Percentiles rank a stretch among this genome's conserved stretches.
Evolutionary conservation across 441 rosid species (phyloP).

Genomic region (Euphorbia celastroides): DNA sequence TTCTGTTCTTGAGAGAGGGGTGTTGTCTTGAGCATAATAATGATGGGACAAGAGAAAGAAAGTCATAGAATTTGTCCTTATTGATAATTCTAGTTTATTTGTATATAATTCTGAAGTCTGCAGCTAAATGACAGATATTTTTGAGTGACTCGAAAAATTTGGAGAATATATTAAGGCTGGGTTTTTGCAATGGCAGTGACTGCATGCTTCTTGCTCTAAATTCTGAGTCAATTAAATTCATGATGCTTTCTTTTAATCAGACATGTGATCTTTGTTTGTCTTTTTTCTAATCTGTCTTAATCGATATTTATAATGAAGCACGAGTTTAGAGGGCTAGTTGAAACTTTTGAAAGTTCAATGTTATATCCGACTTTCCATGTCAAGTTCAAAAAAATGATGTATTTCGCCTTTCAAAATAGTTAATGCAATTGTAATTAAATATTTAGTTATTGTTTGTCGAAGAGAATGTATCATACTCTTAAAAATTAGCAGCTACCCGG

Average conservation of each 20-base stretch:
- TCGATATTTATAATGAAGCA: no score
- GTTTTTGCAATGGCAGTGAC: neutral
- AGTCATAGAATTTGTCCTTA: neutral
- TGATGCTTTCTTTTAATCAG: neutral
- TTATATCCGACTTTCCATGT: no score
- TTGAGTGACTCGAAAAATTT: neutral
- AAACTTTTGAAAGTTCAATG: no score
- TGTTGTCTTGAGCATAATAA: neutral
- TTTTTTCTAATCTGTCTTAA: no score
- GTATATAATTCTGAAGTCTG: neutral
- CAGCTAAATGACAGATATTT: constrained; percentile 12
- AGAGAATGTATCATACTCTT: no score
- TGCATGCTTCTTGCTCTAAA: constrained; percentile 8
- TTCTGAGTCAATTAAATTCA: neutral
- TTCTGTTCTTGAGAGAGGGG: neutral
- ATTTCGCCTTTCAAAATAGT: no score
- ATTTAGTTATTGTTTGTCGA: no score
- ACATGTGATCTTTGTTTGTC: constrained; percentile 14
- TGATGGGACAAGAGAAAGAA: constrained; percentile 11
- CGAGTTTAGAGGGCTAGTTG: no score
- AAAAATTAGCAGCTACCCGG: no score
- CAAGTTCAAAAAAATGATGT: no score
- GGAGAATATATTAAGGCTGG: neutral
- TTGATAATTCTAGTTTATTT: neutral
- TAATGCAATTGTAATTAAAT: no score